A percentile compares a stretch with the other conserved stretches of the same genome.
phyloP scores from a whole-genome alignment of 2,329 filamentous ascomycete species.

The Huntiella savannae region DNA sequence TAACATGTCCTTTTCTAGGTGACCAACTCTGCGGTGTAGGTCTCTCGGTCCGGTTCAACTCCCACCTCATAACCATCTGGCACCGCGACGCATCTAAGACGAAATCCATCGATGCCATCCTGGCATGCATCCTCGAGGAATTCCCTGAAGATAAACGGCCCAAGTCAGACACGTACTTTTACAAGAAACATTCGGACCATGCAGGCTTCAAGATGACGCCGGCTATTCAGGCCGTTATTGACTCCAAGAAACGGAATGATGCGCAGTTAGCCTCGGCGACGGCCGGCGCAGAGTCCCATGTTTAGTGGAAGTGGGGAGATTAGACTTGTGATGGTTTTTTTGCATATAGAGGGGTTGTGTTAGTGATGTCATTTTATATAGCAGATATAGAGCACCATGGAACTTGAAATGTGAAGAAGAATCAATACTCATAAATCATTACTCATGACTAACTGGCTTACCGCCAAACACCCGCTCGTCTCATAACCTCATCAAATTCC shows the following conservation, averaged over 20 bases:
- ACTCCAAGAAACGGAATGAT: constrained; percentile 31
- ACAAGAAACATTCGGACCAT: constrained; percentile 82
- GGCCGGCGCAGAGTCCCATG: too few species aligned
- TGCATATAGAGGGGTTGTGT: too few species aligned
- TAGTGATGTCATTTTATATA: too few species aligned
- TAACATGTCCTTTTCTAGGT: constrained; percentile 25
- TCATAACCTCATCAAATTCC: constrained; percentile 78
- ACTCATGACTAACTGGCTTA: constrained; percentile 17
- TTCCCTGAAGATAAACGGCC: constrained; percentile 55
- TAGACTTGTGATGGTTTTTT: too few species aligned
- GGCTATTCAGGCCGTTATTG: constrained; percentile 36
- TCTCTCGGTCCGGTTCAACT: constrained; percentile 74
- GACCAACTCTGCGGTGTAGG: constrained; percentile 82
- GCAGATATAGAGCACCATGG: too few species aligned
- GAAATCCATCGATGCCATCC: constrained; percentile 55
- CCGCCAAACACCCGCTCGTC: constrained; percentile 62
- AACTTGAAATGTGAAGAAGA: too few species aligned
- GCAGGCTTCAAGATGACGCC: constrained; percentile 54
- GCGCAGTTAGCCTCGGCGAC: constrained; percentile 12
- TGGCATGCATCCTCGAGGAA: constrained; percentile 53
- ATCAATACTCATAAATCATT: constrained; percentile 1
- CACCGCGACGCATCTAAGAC: constrained; percentile 72
- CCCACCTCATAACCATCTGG: constrained; percentile 78
- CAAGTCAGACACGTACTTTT: constrained; percentile 54
- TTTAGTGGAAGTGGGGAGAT: too few species aligned